Evolutionary conservation across 75 land plant genomes (phyloP), one percentile per base, ranked within the genome.

Genomic region (Azolla pinnata): DNA sequence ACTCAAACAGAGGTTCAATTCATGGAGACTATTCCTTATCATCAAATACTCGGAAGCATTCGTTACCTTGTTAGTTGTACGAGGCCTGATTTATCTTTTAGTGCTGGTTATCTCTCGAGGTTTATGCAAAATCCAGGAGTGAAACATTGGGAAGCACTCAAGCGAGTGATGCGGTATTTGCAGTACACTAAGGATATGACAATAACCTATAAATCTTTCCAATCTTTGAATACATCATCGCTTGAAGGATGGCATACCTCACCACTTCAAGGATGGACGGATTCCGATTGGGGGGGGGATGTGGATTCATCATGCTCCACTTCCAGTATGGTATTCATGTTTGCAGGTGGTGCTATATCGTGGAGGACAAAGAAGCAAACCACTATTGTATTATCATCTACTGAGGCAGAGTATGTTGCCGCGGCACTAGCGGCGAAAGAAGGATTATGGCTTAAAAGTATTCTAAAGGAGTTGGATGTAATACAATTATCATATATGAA

Each of bases 331-430:
- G 30, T 49, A 2, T 59, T 67, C 70, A 31, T 21, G 21, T 24
- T 42, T 46, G 50, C n/a, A 31, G 53, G 21, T 51, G 32, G 32
- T 61, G 27, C 63, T 7, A 67, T 67, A n/a, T 44, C 27, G 0
- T 67, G 63, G 64, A 16, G 31, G 20, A 31, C 32, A 1, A 67
- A 59, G 45, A 20, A 44, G 21, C 70, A 67, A 59, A 31, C 70
- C 4, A 44, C n/a, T 19, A 38, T 67, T 0, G 31, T 54, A 16
- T 35, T 59, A 0, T 59, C 63, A 27, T 52, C 44, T 14, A 28
- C 52, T 44, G 53, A 67, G 34, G 63, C 52, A 1, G 53, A 67
- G 31, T 67, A 59, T 32, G 28, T 19, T 12, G 20, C 55, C 4
- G 38, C 49, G 1, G 33, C 48, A 1, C 49, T 29, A 19, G 70